Conservation (phyloP, 2,329 filamentous ascomycete genomes). For the Blastomyces gilchristii region DNA sequence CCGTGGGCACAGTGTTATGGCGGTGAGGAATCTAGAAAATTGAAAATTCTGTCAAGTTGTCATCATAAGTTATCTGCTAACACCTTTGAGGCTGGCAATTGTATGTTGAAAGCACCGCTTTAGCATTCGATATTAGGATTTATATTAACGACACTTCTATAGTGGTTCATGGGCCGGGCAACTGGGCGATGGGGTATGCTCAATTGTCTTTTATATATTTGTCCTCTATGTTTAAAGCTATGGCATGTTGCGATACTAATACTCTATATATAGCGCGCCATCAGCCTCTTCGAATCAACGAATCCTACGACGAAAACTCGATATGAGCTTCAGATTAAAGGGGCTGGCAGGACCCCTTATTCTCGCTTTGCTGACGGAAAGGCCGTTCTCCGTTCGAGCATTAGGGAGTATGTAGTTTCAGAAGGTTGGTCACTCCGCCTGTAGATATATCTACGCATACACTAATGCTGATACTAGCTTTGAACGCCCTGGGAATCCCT, state of each 20-base stretch:
- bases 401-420: constrained; percentile 86
- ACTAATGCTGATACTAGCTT: constrained; percentile 26
- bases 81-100: constrained; percentile 39
- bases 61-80: constrained; percentile 1
- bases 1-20: constrained; percentile 99
- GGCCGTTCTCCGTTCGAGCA: constrained; percentile 82
- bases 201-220: background rate
- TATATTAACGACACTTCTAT: constrained; percentile 31
- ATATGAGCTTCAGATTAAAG: constrained; percentile 91
- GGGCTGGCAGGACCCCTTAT: constrained; percentile 86
- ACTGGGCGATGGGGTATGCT: constrained; percentile 65
- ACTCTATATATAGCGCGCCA: constrained; percentile 51
- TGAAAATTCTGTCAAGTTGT: background rate
- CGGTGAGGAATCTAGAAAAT: constrained; percentile 36
- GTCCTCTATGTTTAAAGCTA: background rate
- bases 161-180: constrained; percentile 87
- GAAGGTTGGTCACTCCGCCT: constrained; percentile 47
- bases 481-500: constrained; percentile 77
- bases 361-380: constrained; percentile 93
- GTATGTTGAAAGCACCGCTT: constrained; percentile 22
- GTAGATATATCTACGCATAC: background rate
- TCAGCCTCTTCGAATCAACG: constrained; percentile 83
- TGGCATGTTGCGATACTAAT: constrained; percentile 1
- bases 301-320: constrained; percentile 60
- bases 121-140: background rate